phyloP scores from a whole-genome alignment of 2,329 filamentous ascomycete genomes.

The Pseudogymnoascus sp. region DNA sequence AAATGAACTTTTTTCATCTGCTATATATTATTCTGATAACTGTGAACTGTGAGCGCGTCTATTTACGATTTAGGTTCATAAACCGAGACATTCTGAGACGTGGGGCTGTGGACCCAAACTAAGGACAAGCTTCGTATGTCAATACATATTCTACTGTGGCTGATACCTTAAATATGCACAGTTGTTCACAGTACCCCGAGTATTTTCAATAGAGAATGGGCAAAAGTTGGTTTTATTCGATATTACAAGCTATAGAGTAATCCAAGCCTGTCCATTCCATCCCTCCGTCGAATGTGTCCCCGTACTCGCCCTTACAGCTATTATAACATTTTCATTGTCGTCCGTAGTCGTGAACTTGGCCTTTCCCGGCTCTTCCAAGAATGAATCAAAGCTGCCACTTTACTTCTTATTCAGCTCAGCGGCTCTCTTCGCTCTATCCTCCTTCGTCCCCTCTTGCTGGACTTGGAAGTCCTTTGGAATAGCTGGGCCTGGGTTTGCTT shows the following conservation, averaged over 20 bases:
- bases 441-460: slow-evolving; percentile 53
- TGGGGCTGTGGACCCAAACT: slow-evolving; percentile 3
- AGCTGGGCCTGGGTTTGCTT: slow-evolving; percentile 50
- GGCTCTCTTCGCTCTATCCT: slow-evolving; percentile 57
- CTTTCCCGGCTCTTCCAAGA: background rate
- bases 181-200: background rate
- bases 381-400: background rate
- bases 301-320: background rate
- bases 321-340: background rate
- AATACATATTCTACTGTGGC: background rate
- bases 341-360: background rate
- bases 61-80: background rate
- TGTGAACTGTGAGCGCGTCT: background rate
- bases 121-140: background rate
- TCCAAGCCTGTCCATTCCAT: background rate
- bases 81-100: slow-evolving; percentile 1
- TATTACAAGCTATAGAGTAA: background rate
- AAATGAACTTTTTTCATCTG: background rate
- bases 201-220: background rate
- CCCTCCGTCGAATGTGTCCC: background rate
- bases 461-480: slow-evolving; percentile 44
- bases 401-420: slow-evolving; percentile 53
- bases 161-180: background rate
- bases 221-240: slow-evolving; percentile 4
- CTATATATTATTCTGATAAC: background rate